These are phyloP conservation scores for Aurantiochytrium sp. DNA, from an alignment of 108 stramenopile species.

Conservation along the genomic window DNA sequence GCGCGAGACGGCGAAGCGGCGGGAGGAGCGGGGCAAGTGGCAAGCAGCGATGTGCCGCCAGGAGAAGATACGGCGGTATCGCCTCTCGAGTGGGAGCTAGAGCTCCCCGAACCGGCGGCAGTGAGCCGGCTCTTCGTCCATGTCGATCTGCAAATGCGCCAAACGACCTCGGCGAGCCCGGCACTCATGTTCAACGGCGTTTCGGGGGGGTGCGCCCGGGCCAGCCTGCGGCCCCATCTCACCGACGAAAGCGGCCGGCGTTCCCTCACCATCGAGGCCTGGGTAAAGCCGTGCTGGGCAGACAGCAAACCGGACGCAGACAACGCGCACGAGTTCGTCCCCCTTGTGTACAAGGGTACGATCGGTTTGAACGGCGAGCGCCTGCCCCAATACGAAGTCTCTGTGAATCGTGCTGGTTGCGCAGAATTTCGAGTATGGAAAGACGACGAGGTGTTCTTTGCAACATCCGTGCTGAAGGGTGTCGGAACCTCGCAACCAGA, in stretches of 20 bases:
- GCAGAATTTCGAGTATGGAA: conserved; percentile 4
- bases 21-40: too few relatives aligned
- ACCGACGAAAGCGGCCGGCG: not conserved
- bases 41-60: too few relatives aligned
- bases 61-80: too few relatives aligned
- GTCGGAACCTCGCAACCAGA: not conserved
- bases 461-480: not conserved
- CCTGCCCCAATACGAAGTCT: not conserved
- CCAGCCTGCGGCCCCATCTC: not conserved
- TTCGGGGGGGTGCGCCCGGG: not conserved
- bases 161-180: not conserved
- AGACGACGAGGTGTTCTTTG: not conserved
- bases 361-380: not conserved
- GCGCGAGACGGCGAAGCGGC: too few relatives aligned
- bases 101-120: not conserved
- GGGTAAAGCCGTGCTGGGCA: not conserved
- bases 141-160: conserved; percentile 9
- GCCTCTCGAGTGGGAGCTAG: not conserved
- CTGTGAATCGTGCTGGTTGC: not conserved
- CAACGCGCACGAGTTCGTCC: not conserved
- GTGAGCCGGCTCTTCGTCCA: not conserved
- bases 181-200: not conserved
- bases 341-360: not conserved
- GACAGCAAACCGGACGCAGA: not conserved
- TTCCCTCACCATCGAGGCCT: not conserved